Base-by-base conservation (phyloP, 306 rosid species). In the Pyrus bretschneideri region DNA sequence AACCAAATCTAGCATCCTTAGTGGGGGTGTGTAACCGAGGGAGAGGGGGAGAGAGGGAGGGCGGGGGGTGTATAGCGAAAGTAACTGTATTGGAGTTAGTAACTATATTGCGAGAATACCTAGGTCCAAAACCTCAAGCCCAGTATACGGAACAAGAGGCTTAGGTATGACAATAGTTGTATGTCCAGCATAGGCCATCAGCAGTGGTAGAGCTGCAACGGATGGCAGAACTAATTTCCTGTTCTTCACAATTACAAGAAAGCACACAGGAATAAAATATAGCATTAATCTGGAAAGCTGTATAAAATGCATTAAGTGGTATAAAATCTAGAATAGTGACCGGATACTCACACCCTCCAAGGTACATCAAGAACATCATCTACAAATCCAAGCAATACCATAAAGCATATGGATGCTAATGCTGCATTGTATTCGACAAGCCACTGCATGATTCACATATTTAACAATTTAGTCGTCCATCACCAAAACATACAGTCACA, bases 101-200 rank as follows among this genome's bases (percentile, higher is more conserved):
- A 23, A 58, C 19, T 46, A 54, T 23, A 27, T 21, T 70, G 76
- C 35, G 71, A 85, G 68, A 87, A 79, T 88, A 95, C 99, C 99
- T 71, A 92, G 92, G 82, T 92, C 93, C 84, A 89, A 84, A 83
- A 95, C 42, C 75, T 89, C 91, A 69, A 88, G 70, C 35, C 97
- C 99, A 33, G 89, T 76, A 67, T 89, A 87, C 59, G 93, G 90
- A 54, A 85, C 86, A 45, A 95, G 95, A 80, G 97, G 99, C 82
- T 95, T 95, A 18, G 99, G 99, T 78, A 95, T 86, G 79, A 95
- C 54, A 76, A 95, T 95, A 74, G 97, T 92, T 58, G 99, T 95
- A 83, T 95, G 99, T 82, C 99, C 99, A 81, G 97, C 97, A 85
- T 95, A 95, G 54, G 99, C 99, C 97, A 95, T 95, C 82, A 95